Conservation (phyloP, 2,329 filamentous ascomycete genomes). For the Penicillium concentricum region DNA sequence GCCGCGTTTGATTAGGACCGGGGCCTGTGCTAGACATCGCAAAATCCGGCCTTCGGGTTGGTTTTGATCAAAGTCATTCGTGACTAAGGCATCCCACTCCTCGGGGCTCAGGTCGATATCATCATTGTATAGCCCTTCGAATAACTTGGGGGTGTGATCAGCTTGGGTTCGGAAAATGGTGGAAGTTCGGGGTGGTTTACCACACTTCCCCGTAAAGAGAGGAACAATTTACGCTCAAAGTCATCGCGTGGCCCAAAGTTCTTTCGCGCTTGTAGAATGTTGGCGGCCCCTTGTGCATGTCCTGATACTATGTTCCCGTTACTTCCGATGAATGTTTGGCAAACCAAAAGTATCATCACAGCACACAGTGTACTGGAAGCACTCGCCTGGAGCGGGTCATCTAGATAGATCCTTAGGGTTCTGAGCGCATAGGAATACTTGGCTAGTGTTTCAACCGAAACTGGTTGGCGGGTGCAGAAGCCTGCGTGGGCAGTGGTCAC, state of each 20-base stretch:
- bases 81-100: constrained; percentile 38
- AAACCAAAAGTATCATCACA: constrained; percentile 38
- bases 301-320: constrained; percentile 20
- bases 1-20: constrained; percentile 30
- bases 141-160: constrained; percentile 25
- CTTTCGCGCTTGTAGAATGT: constrained; percentile 36
- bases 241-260: constrained; percentile 30
- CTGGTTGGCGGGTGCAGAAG: constrained; percentile 21
- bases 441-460: constrained; percentile 23
- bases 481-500: constrained; percentile 29
- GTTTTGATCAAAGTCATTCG: constrained; percentile 28
- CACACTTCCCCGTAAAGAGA: constrained; percentile 38
- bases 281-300: constrained; percentile 37
- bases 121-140: constrained; percentile 38
- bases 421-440: constrained; percentile 34
- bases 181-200: constrained; percentile 20
- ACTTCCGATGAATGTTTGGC: constrained; percentile 28
- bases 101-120: constrained; percentile 31
- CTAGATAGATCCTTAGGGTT: constrained; percentile 29
- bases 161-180: neutral
- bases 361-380: constrained; percentile 38
- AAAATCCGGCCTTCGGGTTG: constrained; percentile 34
- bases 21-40: constrained; percentile 29
- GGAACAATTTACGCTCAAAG: constrained; percentile 36
- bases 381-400: constrained; percentile 32